Base-by-base conservation (phyloP, 2,329 filamentous ascomycete genomes). In the Fusarium sacchari region DNA sequence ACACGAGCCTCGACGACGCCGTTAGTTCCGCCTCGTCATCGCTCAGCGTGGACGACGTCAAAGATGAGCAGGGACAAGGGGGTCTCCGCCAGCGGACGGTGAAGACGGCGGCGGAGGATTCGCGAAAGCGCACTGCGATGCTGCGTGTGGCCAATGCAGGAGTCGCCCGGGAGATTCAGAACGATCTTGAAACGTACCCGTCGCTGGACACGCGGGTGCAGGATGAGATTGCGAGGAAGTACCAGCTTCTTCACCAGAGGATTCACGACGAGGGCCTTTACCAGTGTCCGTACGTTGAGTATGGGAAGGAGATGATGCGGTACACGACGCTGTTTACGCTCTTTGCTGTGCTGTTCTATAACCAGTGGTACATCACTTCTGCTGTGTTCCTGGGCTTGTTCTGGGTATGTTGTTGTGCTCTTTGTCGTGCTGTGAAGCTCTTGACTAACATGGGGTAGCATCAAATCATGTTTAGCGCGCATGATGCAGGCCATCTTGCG, bases 401-500 rank as follows among this genome's bases (percentile, higher is more conserved):
- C 78, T 92, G 90, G 88, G 86, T 88, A 81, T 50, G 62, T n/a
- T n/a, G n/a, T n/a, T 37, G 28, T 14, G 7, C 17, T 9, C 15
- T 22, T 20, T 4, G 20, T 3, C 3, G 10, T 15, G 6, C 4
- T n/a, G 49, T 26, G 18, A 36, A 20, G 8, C 20, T 5, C 37
- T 44, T 47, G 43, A 56, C 72, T 78, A 61, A 78, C 79, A 49
- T 13, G 20, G 47, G 47, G 9, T 72, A 88, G 89, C 90, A 92
- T 76, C 90, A 92, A 82, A 88, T 92, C 81, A 91, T 92, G 88
- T 92, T 92, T 80, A 87, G 87, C 1, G 90, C 90, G 8, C 90
- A 92, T 76, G 90, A 92, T 74, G 90, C 89, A 15, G 90, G 89
- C 6, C 90, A 92, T 76, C 83, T 86, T 34, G 89, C 88, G 67